Base-by-base conservation (phyloP, 805 yeast genomes). In the Cyberlindnera xishuangbannaensis region DNA sequence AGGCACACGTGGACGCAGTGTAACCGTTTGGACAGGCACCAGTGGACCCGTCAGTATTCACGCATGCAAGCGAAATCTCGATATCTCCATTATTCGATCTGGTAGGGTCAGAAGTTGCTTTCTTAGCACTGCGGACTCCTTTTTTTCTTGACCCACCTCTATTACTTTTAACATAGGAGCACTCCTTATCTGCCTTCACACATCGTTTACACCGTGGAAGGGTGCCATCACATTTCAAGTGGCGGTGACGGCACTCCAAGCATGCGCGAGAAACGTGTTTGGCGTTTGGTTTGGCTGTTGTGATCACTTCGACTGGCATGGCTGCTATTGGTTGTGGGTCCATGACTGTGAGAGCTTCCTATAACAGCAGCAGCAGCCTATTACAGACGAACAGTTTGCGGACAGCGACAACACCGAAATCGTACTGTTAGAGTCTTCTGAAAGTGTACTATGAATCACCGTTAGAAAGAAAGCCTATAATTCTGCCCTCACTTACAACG, bases 141-240 rank as follows among this genome's bases (percentile, higher is more conserved):
- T 65, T 71, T 41, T 59, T 67, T 28, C 78, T 51, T 6, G 75
- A 65, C 1, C 78, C 78, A 25, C 78, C 78, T 40, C 78, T 51
- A 26, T 69, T 64, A 39, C 74, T 67, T 44, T 67, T 68, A 5
- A 71, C 76, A 42, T 68, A 71, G 1, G 60, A 61, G 36, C 78
- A 71, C 0, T 51, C 60, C 36, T 57, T 58, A 8, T 33, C 29
- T 4, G 48, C 30, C 33, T 55, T 55, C 4, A 34, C 39, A 40
- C 78, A 71, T 31, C 73, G 50, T 7, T 55, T 49, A 48, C 78
- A 71, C 11, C 43, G 44, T 1, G 78, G 77, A 8, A 58, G 56
- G 16, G 48, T 51, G 1, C 77, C 77, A 37, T 66, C 71, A 44
- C 78, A 71, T 41, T 68, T 70, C 35, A 68, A 43, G 49, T 71